Evolutionary conservation across 2,329 filamentous ascomycete genomes (phyloP).

Genomic region (Microdochium paspali): DNA sequence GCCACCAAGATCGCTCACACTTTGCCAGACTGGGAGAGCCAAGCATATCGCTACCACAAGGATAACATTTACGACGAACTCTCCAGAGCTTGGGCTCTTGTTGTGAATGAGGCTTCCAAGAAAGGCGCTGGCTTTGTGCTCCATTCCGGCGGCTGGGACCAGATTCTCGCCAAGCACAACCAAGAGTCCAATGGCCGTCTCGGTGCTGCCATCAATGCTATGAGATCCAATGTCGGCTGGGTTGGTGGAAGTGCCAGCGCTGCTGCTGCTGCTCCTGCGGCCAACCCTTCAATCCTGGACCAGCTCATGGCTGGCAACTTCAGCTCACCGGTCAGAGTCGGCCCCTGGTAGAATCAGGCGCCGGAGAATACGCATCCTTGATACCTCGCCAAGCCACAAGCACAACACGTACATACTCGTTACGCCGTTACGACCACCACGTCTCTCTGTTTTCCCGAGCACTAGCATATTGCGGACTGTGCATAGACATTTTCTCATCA

Average conservation of each 20-base stretch:
- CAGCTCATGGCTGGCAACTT: constrained; percentile 54
- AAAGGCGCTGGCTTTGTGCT: constrained; percentile 82
- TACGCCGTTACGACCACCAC: not conserved
- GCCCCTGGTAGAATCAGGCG: constrained; percentile 40
- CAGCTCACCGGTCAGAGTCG: constrained; percentile 50
- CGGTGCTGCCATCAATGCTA: constrained; percentile 67
- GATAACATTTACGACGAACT: constrained; percentile 96
- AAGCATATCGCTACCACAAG: constrained; percentile 84
- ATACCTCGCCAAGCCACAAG: not conserved
- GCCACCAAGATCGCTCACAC: constrained; percentile 85
- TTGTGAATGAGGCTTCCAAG: constrained; percentile 86
- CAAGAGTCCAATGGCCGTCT: constrained; percentile 76
- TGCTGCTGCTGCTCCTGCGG: constrained; percentile 17
- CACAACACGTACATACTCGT: not conserved
- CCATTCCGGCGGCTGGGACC: constrained; percentile 87
- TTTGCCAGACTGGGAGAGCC: constrained; percentile 84
- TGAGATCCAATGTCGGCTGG: constrained; percentile 70
- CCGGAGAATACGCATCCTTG: not conserved
- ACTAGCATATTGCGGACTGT: not conserved
- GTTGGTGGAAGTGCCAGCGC: constrained; percentile 40
- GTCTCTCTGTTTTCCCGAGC: not conserved
- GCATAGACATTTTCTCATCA: not conserved
- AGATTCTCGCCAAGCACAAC: constrained; percentile 79
- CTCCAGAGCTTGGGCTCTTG: constrained; percentile 82
- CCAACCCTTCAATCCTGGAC: constrained; percentile 49